Conservation (phyloP, 441 rosid species). For the Corymbia citriodora region DNA sequence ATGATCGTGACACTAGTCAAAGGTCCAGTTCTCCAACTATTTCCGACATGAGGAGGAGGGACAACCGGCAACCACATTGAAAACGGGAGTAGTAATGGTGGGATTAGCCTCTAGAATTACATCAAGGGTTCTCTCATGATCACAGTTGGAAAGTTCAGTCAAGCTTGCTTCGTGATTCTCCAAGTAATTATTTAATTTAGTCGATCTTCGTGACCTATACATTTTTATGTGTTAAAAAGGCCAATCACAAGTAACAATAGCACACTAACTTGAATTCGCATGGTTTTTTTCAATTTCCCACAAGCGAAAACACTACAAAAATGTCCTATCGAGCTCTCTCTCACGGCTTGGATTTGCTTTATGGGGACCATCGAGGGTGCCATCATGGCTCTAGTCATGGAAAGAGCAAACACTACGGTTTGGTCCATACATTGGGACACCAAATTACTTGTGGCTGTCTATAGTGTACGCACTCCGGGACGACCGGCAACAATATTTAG, state of each 20-base stretch:
- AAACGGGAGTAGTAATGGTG: conserved; percentile 18
- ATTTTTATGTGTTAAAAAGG: background rate
- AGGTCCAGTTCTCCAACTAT: background rate
- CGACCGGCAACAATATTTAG: too few relatives aligned
- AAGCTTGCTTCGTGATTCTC: background rate
- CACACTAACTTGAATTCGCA: background rate
- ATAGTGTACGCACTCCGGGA: background rate
- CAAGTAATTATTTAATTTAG: background rate
- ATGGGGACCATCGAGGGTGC: conserved; percentile 71
- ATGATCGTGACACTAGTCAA: conserved; percentile 1
- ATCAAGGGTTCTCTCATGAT: conserved; percentile 1
- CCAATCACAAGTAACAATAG: too few relatives aligned
- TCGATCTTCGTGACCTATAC: background rate
- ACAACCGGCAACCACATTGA: background rate
- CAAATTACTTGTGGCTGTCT: background rate
- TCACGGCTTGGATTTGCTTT: conserved; percentile 77
- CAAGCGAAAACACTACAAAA: conserved; percentile 65
- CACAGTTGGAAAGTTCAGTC: background rate
- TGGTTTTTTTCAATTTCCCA: too few relatives aligned
- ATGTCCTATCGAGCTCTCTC: conserved; percentile 78
- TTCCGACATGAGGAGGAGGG: background rate
- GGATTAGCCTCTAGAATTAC: conserved; percentile 34
- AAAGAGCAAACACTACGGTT: conserved; percentile 26
- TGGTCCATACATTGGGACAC: background rate
- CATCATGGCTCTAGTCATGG: conserved; percentile 42